Evolutionary conservation across 805 yeast genomes (phyloP).

Genomic region (Kazachstania viticola): DNA sequence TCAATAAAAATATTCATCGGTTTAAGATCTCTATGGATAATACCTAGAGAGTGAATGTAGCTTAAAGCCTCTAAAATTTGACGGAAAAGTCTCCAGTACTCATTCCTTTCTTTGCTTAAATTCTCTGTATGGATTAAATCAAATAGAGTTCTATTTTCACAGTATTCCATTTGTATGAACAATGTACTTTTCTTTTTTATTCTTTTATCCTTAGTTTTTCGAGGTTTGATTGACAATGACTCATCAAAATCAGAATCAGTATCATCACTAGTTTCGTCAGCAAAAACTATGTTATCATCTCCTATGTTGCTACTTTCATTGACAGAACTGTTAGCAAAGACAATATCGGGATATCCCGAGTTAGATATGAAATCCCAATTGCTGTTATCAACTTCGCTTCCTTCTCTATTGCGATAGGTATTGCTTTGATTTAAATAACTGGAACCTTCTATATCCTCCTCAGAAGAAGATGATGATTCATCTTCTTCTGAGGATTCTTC

Average conservation of each 20-base stretch:
- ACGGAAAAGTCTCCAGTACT: conserved; percentile 82
- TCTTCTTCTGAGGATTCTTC: conserved; percentile 16
- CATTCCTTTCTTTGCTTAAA: conserved; percentile 55
- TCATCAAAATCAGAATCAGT: conserved; percentile 7
- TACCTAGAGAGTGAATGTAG: conserved; percentile 87
- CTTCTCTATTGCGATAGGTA: conserved; percentile 23
- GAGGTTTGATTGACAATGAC: background rate
- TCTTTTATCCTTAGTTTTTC: background rate
- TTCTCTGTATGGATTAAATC: conserved; percentile 73
- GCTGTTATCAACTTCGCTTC: conserved; percentile 14
- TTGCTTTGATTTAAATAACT: conserved; percentile 21
- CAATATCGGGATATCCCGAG: conserved; percentile 40
- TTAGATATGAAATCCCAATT: conserved; percentile 57
- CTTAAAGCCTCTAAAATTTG: conserved; percentile 83
- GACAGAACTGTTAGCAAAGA: conserved; percentile 34
- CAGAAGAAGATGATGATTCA: conserved; percentile 1
- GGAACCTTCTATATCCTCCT: conserved; percentile 6
- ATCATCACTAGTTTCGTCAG: conserved; percentile 1
- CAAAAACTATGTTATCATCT: conserved; percentile 7
- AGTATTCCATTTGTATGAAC: conserved; percentile 96
- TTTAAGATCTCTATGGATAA: conserved; percentile 88
- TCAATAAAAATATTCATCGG: conserved; percentile 95
- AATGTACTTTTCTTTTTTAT: conserved; percentile 48
- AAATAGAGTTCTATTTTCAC: conserved; percentile 83
- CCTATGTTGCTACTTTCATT: conserved; percentile 3